Evolutionary conservation across 495 filamentous ascomycete species (phyloP).

Genomic region (Copromyces sp.): DNA sequence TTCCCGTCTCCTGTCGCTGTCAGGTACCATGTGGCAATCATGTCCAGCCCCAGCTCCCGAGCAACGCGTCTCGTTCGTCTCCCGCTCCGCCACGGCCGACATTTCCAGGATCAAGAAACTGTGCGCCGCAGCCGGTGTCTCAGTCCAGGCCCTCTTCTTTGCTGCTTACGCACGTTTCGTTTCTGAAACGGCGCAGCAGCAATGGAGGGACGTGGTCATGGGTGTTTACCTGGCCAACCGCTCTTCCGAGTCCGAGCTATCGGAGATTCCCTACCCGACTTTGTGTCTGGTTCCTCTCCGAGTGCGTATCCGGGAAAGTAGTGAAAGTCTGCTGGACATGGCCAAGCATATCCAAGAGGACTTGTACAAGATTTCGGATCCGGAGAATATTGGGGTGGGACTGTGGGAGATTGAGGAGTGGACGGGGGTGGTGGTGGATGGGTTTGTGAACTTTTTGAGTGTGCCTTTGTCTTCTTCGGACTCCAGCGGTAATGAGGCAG

Average conservation of each 20-base stretch:
- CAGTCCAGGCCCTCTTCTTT: conserved; percentile 34
- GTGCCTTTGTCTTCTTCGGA: conserved; percentile 12
- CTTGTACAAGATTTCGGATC: conserved; percentile 26
- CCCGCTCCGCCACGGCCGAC: conserved; percentile 8
- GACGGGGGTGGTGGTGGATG: conserved; percentile 36
- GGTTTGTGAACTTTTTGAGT: conserved; percentile 49
- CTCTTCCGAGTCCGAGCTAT: conserved; percentile 7
- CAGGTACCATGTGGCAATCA: not conserved
- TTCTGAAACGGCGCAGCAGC: not conserved
- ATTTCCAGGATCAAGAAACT: conserved; percentile 5
- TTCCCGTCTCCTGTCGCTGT: not conserved
- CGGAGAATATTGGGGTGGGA: conserved; percentile 25
- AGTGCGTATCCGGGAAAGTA: conserved; percentile 9
- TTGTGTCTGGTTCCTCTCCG: conserved; percentile 33
- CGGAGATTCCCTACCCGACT: conserved; percentile 22
- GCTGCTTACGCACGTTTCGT: conserved; percentile 28
- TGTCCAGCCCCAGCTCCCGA: not conserved
- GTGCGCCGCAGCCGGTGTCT: conserved; percentile 20
- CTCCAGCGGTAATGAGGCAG: not conserved
- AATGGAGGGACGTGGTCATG: conserved; percentile 22
- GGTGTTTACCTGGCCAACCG: conserved; percentile 40
- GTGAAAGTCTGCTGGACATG: conserved; percentile 6
- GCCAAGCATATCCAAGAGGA: conserved; percentile 30
- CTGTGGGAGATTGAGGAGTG: conserved; percentile 41
- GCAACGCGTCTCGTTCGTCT: conserved; percentile 7